A percentile compares a stretch with the other conserved stretches of the same genome.
Evolutionary conservation across 2,329 filamentous ascomycete genomes (phyloP).

Genomic region (Ophiocordyceps camponoti-leonardi): DNA sequence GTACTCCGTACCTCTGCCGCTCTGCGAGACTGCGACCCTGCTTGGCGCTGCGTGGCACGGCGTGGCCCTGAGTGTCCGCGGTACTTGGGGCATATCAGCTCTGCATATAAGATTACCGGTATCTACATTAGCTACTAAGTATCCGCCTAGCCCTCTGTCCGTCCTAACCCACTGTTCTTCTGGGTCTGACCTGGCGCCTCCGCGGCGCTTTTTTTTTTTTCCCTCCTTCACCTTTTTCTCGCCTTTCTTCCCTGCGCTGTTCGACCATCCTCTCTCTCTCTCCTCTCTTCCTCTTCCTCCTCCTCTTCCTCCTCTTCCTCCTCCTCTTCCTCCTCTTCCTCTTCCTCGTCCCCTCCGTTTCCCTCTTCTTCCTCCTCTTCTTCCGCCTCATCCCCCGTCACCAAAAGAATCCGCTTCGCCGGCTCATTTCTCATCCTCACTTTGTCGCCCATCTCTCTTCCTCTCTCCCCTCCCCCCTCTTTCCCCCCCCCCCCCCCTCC

Average conservation of each 20-base stretch:
- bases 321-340: conserved; percentile 2
- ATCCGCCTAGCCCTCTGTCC: background rate
- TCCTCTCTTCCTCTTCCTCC: conserved; percentile 9
- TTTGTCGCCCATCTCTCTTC: conserved; percentile 5
- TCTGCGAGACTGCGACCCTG: background rate
- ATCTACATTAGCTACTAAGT: background rate
- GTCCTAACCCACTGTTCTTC: background rate
- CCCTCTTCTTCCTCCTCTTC: conserved; percentile 6
- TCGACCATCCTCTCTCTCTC: conserved; percentile 6
- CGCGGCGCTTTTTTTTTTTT: conserved; percentile 2
- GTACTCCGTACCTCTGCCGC: too few species aligned
- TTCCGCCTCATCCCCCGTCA: conserved; percentile 3
- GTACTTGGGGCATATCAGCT: background rate
- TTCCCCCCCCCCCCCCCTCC: conserved; percentile 2
- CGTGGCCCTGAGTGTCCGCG: background rate
- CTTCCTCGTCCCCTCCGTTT: conserved; percentile 10
- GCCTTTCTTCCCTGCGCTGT: conserved; percentile 8
- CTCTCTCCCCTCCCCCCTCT: conserved; percentile 2
- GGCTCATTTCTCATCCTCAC: conserved; percentile 4
- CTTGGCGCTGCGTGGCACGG: background rate
- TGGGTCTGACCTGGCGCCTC: conserved; percentile 2
- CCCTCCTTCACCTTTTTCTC: conserved; percentile 9
- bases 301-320: conserved; percentile 8
- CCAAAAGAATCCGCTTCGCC: too few species aligned
- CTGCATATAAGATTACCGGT: background rate